phyloP scores from a whole-genome alignment of 495 filamentous ascomycete species.

The Amphirosellinia nigrospora region DNA sequence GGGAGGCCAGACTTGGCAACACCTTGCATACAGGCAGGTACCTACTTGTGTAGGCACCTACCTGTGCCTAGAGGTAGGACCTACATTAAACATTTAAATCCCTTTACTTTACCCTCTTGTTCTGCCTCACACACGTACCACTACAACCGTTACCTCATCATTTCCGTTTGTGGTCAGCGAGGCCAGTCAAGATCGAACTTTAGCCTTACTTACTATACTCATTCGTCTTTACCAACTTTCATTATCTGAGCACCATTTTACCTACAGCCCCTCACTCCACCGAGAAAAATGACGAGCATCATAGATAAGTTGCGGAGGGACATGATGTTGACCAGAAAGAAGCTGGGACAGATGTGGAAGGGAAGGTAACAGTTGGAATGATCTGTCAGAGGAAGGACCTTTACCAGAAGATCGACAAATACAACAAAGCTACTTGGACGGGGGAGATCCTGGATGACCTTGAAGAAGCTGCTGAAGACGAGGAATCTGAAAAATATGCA shows the following conservation, averaged over 20 bases:
- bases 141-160: background rate
- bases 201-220: background rate
- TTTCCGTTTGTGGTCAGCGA: background rate
- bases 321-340: background rate
- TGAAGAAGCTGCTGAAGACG: constrained; percentile 7
- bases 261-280: background rate
- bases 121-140: background rate
- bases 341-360: background rate
- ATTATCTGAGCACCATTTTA: background rate
- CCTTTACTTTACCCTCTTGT: background rate
- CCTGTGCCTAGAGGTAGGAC: too few species aligned
- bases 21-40: too few species aligned
- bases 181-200: background rate
- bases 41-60: too few species aligned
- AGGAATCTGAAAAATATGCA: background rate
- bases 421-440: constrained; percentile 6
- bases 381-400: background rate
- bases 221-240: background rate
- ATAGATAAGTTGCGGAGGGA: background rate
- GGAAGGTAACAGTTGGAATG: background rate
- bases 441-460: background rate
- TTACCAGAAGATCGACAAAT: background rate
- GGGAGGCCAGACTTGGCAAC: too few species aligned
- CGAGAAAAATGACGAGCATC: background rate
- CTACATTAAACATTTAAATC: background rate